Conservation (phyloP, 2,329 filamentous ascomycete genomes). For the Neospermospora avenae region DNA sequence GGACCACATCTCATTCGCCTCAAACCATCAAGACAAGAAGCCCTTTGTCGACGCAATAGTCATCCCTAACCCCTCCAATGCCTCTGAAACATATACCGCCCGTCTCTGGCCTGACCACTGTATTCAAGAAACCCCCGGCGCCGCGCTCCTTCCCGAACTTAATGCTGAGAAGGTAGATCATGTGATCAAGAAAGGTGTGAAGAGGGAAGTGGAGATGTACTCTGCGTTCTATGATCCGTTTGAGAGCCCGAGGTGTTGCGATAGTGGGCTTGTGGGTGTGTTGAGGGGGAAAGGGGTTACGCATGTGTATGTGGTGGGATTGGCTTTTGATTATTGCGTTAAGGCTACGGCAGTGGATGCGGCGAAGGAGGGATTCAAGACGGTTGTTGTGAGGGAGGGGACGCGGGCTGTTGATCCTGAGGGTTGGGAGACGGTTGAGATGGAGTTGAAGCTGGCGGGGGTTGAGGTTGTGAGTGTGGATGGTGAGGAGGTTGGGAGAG, state of each 20-base stretch:
- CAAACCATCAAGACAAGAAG: conserved; percentile 65
- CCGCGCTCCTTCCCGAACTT: conserved; percentile 71
- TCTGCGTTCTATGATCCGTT: conserved; percentile 87
- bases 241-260: conserved; percentile 52
- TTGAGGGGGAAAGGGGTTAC: conserved; percentile 61
- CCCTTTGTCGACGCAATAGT: conserved; percentile 65
- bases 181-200: conserved; percentile 74
- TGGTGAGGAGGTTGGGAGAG: conserved; percentile 52
- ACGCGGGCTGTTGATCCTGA: conserved; percentile 68
- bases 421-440: conserved; percentile 51
- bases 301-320: conserved; percentile 79
- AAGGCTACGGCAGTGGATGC: conserved; percentile 78
- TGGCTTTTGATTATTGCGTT: conserved; percentile 91
- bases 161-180: conserved; percentile 55
- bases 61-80: conserved; percentile 65
- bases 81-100: conserved; percentile 59
- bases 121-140: conserved; percentile 69
- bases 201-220: conserved; percentile 83
- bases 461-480: conserved; percentile 59
- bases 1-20: conserved; percentile 84
- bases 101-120: conserved; percentile 91
- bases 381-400: conserved; percentile 74
- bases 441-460: conserved; percentile 54
- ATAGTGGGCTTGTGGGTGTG: conserved; percentile 58
- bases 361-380: conserved; percentile 68